Conservation (phyloP, 164 flowering plant genomes). For the Berberis thunbergii region DNA sequence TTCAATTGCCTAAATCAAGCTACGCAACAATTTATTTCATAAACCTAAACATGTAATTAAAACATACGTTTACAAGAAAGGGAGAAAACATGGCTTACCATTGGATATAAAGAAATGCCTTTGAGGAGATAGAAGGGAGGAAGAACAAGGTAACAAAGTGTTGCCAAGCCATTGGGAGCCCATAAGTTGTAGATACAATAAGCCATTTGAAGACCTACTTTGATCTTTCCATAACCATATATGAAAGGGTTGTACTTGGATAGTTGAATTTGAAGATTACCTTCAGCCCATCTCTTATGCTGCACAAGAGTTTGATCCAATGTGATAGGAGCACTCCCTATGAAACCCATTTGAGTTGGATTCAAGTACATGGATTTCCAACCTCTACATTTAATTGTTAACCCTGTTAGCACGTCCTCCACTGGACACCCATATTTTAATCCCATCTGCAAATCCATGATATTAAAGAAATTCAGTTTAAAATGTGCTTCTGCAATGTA, state of each 20-base stretch:
- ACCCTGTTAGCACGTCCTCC: slow-evolving; percentile 62
- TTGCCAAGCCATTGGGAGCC: slow-evolving; percentile 45
- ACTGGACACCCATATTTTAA: slow-evolving; percentile 55
- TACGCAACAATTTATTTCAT: too few species aligned
- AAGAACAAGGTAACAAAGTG: slow-evolving; percentile 37
- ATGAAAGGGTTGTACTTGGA: slow-evolving; percentile 41
- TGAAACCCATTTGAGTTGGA: slow-evolving; percentile 37
- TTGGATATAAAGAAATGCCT: slow-evolving; percentile 51
- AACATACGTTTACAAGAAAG: neutral
- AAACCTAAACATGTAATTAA: too few species aligned
- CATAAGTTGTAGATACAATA: slow-evolving; percentile 41
- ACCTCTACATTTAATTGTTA: slow-evolving; percentile 50
- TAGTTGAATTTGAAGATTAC: slow-evolving; percentile 51
- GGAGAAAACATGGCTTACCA: slow-evolving; percentile 20
- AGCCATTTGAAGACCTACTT: slow-evolving; percentile 36
- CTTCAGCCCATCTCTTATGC: slow-evolving; percentile 82
- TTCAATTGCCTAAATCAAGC: too few species aligned
- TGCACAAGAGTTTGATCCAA: slow-evolving; percentile 44
- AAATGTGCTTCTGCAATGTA: neutral
- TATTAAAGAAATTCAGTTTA: neutral
- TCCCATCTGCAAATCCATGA: slow-evolving; percentile 38
- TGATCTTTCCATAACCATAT: slow-evolving; percentile 40
- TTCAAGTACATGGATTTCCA: slow-evolving; percentile 56
- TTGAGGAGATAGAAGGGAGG: slow-evolving; percentile 60
- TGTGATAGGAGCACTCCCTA: slow-evolving; percentile 48